phyloP scores from a whole-genome alignment of 2,329 filamentous ascomycete species.

The Ophiostoma piceae region DNA sequence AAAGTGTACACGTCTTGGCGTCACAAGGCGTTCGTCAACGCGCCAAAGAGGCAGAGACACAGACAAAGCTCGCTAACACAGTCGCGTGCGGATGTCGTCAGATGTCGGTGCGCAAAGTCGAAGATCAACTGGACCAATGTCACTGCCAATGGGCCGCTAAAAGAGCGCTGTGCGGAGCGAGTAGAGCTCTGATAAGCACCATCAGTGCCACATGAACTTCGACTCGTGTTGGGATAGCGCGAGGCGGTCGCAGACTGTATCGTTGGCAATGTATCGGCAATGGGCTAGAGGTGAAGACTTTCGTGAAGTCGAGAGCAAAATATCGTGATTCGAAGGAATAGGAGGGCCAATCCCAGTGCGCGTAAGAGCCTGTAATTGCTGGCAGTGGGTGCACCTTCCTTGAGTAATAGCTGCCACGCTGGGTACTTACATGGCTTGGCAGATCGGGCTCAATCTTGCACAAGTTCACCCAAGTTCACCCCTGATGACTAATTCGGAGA shows the following conservation, averaged over 20 bases:
- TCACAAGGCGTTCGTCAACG: neutral
- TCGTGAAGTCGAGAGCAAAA: neutral
- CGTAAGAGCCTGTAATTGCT: neutral
- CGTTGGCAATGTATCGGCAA: neutral
- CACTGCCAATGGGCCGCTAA: slow-evolving; percentile 14
- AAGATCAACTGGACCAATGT: neutral
- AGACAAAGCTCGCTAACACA: neutral
- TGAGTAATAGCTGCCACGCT: neutral
- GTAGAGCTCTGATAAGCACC: slow-evolving; percentile 15
- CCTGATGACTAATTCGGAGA: neutral
- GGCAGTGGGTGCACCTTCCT: neutral
- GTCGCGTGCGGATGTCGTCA: slow-evolving; percentile 3
- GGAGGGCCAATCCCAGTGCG: neutral
- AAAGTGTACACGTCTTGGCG: neutral
- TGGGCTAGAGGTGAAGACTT: neutral
- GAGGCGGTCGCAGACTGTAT: neutral
- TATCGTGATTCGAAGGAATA: neutral
- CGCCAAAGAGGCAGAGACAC: neutral
- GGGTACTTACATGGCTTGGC: neutral
- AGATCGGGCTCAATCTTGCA: neutral
- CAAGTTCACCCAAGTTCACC: neutral
- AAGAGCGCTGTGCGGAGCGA: slow-evolving; percentile 11
- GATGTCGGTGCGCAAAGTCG: neutral
- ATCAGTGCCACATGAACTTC: slow-evolving; percentile 14
- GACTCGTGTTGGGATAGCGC: neutral